Base-by-base conservation (phyloP, 2,329 filamentous ascomycete genomes). In the Alternaria burnsii region DNA sequence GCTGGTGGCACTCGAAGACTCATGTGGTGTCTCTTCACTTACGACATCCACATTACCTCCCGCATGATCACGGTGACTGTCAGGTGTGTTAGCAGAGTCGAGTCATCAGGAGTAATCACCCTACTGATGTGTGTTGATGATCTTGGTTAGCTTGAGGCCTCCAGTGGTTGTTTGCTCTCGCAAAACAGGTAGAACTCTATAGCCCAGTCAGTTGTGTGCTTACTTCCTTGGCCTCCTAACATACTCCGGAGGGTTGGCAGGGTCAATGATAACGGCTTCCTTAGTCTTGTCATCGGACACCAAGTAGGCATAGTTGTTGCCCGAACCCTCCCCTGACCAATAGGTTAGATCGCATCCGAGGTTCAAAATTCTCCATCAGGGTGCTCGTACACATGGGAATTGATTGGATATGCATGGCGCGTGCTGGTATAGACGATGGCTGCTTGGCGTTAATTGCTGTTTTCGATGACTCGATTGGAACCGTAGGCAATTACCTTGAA, bases 81-180 rank as follows among this genome's bases (percentile, higher is more conserved):
- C 20, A 30, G n/a, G 34, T 9, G 18, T 52, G 43, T 72, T 16
- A 71, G 59, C 41, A n/a, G 14, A 11, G 11, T 16, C 20, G 2
- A 4, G 34, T 18, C 9, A 10, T 7, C 20, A 22, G 16, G 5
- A 26, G 16, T 9, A 10, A 24, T 1, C 36, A 24, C 79, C 91
- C 80, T 83, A 97, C 94, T 98, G 94, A 75, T 99, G 95, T 2
- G 95, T 99, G 76, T 99, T 99, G 72, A 98, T 89, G 75, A 99
- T 97, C 51, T 89, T 91, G 24, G 86, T 93, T 63, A 99, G 82
- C 70, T 96, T 94, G 74, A 97, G 92, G 69, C 87, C 86, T 16
- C 90, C 89, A 22, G 88, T 80, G 8, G 88, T 81, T 6, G 92
- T 89, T 61, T 91, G 89, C 66, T 93, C 85, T 76, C 94, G 89